Conservation (phyloP, 306 rosid genomes). For the Pyrus communis region DNA sequence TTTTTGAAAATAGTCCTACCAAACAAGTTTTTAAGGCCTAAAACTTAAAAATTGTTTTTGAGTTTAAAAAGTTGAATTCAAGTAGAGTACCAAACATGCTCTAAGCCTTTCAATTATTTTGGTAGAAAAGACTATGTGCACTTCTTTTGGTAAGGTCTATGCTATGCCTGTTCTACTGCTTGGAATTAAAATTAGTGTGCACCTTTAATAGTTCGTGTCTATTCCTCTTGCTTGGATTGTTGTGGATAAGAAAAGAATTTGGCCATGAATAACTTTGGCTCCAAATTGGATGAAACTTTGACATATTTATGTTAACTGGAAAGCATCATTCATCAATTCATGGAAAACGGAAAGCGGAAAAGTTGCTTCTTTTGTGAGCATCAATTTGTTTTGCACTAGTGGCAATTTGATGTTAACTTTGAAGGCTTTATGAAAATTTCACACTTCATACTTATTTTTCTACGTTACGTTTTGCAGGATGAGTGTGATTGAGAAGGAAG, state of each 20-base stretch:
- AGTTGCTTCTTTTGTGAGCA: background rate
- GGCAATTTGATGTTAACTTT: constrained; percentile 11
- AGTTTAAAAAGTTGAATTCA: too few relatives aligned
- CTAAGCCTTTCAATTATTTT: background rate
- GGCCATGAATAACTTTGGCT: background rate
- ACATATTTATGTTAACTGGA: background rate
- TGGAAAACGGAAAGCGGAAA: background rate
- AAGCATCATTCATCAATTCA: background rate
- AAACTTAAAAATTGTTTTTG: too few relatives aligned
- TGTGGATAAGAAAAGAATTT: background rate
- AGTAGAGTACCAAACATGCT: too few relatives aligned
- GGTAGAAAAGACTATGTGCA: background rate
- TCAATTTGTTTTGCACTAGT: constrained; percentile 7
- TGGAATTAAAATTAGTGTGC: background rate
- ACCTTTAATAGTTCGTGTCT: background rate
- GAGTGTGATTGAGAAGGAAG: constrained; percentile 74
- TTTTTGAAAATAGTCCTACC: too few relatives aligned
- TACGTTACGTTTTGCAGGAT: constrained; percentile 34
- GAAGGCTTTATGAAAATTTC: constrained; percentile 16
- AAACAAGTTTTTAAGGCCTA: too few relatives aligned
- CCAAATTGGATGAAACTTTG: background rate
- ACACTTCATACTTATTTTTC: background rate
- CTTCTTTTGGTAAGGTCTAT: background rate
- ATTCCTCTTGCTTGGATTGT: background rate
- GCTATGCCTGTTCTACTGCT: background rate